These are phyloP conservation scores for Persicaria maculosa DNA, from an alignment of 148 eudicot species.

Conservation along the genomic window DNA sequence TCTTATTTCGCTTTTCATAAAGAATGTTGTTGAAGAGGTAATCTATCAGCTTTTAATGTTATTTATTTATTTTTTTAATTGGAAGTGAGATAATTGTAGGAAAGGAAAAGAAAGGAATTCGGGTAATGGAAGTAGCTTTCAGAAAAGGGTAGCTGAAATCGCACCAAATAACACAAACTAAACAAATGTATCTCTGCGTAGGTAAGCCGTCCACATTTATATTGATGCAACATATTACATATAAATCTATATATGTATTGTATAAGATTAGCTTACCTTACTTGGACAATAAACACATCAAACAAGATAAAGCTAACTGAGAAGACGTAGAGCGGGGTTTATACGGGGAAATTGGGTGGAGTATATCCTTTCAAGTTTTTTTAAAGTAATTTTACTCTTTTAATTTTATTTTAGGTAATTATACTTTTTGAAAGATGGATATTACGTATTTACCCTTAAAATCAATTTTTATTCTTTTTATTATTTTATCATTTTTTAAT, in stretches of 20 bases:
- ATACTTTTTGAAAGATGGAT: too few species aligned
- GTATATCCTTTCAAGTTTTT: too few species aligned
- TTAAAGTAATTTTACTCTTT: too few species aligned
- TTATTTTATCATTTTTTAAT: too few species aligned
- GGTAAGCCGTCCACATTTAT: neutral
- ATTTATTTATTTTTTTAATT: too few species aligned
- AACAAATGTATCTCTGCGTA: neutral
- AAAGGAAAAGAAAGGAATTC: neutral
- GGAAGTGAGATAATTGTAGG: neutral
- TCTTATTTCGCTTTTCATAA: too few species aligned
- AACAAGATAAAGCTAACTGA: neutral
- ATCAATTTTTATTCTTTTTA: too few species aligned
- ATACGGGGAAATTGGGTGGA: neutral
- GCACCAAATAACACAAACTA: neutral
- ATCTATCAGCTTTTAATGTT: too few species aligned
- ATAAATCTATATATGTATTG: neutral
- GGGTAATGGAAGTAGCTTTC: neutral
- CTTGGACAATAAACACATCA: neutral
- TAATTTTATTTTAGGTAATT: too few species aligned
- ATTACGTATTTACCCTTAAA: too few species aligned
- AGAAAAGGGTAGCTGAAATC: neutral
- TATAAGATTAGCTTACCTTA: too few species aligned
- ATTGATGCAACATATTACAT: neutral
- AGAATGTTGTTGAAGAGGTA: too few species aligned
- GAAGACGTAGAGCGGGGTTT: neutral